Percentiles rank a stretch among this genome's conserved stretches.
phyloP scores from a whole-genome alignment of 2,329 filamentous ascomycete genomes.

The Colletotrichum noveboracense region DNA sequence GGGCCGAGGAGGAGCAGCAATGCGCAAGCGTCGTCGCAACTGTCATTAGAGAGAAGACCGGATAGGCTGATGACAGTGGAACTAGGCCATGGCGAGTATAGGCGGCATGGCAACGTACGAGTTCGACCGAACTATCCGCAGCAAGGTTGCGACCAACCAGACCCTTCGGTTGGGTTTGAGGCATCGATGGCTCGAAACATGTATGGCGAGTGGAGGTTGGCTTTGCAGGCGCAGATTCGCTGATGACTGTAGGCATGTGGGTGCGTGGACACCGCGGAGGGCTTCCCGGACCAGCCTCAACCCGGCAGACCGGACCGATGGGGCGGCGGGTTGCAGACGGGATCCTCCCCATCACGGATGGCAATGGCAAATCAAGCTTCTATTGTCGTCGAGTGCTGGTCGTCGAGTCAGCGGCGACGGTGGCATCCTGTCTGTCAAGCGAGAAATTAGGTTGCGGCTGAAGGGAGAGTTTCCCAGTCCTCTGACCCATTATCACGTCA shows the following conservation, averaged over 20 bases:
- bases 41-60: neutral
- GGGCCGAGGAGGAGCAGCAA: neutral
- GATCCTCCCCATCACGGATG: neutral
- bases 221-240: neutral
- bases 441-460: neutral
- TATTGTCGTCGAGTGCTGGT: neutral
- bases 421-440: neutral
- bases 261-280: neutral
- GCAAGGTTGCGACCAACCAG: neutral
- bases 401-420: neutral
- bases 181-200: constrained; percentile 19
- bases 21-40: constrained; percentile 9
- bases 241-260: neutral
- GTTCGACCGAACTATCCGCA: constrained; percentile 14
- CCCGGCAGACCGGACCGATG: constrained; percentile 1
- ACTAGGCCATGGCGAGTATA: neutral
- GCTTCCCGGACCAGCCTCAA: neutral
- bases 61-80: neutral
- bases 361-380: neutral
- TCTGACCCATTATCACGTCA: neutral
- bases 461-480: neutral
- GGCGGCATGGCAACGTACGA: constrained; percentile 4
- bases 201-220: constrained; percentile 1
- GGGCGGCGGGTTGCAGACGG: neutral
- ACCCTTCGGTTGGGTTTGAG: neutral